Percentiles rank a stretch among this genome's conserved stretches.
phyloP scores from a whole-genome alignment of 208 protist species.

The Trichomonas vaginalis region DNA sequence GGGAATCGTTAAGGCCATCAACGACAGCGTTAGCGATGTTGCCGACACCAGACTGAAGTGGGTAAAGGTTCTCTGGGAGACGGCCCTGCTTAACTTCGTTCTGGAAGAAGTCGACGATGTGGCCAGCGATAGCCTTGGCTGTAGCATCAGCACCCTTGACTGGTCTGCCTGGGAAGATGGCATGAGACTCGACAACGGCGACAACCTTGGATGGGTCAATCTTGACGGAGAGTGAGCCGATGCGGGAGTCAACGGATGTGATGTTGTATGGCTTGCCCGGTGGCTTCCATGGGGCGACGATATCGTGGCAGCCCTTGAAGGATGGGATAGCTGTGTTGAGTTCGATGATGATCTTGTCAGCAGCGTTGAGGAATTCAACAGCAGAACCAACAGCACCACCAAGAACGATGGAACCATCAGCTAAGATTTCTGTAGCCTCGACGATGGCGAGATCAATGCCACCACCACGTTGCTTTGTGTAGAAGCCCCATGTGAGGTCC shows the following conservation, averaged over 20 bases:
- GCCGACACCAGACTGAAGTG: background rate
- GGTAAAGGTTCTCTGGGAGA: background rate
- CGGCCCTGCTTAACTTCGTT: background rate
- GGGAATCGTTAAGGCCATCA: background rate
- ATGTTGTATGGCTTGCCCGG: background rate
- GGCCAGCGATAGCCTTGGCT: background rate
- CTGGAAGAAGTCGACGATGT: no score
- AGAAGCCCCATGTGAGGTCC: background rate
- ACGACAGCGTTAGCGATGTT: background rate
- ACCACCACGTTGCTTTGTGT: background rate
- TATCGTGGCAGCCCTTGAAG: background rate
- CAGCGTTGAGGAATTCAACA: background rate
- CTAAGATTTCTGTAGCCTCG: background rate
- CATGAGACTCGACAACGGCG: background rate
- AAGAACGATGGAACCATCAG: background rate
- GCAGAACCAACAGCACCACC: background rate
- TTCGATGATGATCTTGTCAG: background rate
- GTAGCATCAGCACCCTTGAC: background rate
- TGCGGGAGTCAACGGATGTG: background rate
- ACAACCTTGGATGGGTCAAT: background rate
- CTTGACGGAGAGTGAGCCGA: background rate
- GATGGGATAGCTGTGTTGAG: background rate
- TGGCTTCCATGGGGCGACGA: background rate
- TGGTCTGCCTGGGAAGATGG: background rate
- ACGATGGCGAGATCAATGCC: background rate